Evolutionary conservation across 1,284 basidiomycete genomes (phyloP), one percentile per base, ranked within the genome.

Genomic region (Ganoderma sp.): DNA sequence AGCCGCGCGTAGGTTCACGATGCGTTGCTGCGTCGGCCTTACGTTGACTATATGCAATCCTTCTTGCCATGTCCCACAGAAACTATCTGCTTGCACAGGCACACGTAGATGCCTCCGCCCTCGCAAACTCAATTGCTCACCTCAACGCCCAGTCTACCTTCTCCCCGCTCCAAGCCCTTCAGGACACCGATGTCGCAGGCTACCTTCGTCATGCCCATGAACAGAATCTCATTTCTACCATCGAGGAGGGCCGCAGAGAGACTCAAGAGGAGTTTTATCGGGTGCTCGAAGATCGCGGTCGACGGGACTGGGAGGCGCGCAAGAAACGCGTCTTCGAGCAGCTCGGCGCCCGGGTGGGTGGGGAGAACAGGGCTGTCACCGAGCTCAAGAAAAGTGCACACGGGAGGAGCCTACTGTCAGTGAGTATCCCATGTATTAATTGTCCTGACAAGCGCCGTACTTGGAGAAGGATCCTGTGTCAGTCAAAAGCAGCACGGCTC

Each of bases 301-400:
- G 89, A 70, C 85, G 87, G 61, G 93, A 96, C 74, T 98, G 96
- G 96, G 94, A 97, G 76, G 87, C 88, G 25, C 93, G 94, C 76
- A 97, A 97, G 83, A 90, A 91, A 75, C 87, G 90, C 61, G 90
- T 98, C 17, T 95, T 97, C 73, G 96, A 98, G 77, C 94, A 98
- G 78, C 85, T 98, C 7, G 95, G 93, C 34, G 87, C 88, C 54
- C 82, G 90, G 60, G 83, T 87, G 19, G 81, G 80, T 2, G 84
- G 82, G 2, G 87, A 88, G 65, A 88, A 84, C 72, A 83, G 82
- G 69, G 84, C 86, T 2, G 75, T 88, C 68, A 76, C 82, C 5
- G 88, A 90, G 64, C 80, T 89, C 74, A 89, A 87, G 79, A 90
- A 87, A 75, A 88, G 85, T 67, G 81, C 85, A 61, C 85, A 86